Evolutionary conservation across 148 eudicot species (phyloP).

Genomic region (Vaccinium vitisidaea): DNA sequence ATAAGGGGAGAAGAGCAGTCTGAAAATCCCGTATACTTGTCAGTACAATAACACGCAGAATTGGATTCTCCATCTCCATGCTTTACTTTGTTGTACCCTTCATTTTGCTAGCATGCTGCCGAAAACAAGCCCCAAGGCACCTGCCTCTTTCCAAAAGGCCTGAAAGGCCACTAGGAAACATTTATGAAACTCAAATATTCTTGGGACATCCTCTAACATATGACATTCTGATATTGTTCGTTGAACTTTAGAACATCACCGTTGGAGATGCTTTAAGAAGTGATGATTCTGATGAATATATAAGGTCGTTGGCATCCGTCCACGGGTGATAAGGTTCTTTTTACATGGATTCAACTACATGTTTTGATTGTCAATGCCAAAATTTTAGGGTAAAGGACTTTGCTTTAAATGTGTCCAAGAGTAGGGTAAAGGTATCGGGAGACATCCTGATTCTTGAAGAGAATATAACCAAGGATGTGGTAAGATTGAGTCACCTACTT

Average conservation of each 20-base stretch:
- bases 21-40: not conserved
- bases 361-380: not conserved
- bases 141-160: no score
- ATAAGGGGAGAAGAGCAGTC: not conserved
- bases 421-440: not conserved
- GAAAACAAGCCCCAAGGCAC: no score
- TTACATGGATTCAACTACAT: not conserved
- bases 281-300: not conserved
- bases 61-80: not conserved
- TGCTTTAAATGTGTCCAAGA: not conserved
- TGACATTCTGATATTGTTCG: not conserved
- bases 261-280: not conserved
- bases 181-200: not conserved
- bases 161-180: no score
- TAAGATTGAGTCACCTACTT: not conserved
- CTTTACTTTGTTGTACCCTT: no score
- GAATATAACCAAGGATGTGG: not conserved
- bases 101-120: no score
- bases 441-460: not conserved
- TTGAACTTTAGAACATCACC: not conserved
- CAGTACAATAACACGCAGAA: not conserved
- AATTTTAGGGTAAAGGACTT: not conserved
- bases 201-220: not conserved
- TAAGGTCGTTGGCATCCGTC: not conserved
- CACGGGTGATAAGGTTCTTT: not conserved